Conservation (phyloP, 2,329 filamentous ascomycete genomes). For the Neofusicoccum kwambonambiense region DNA sequence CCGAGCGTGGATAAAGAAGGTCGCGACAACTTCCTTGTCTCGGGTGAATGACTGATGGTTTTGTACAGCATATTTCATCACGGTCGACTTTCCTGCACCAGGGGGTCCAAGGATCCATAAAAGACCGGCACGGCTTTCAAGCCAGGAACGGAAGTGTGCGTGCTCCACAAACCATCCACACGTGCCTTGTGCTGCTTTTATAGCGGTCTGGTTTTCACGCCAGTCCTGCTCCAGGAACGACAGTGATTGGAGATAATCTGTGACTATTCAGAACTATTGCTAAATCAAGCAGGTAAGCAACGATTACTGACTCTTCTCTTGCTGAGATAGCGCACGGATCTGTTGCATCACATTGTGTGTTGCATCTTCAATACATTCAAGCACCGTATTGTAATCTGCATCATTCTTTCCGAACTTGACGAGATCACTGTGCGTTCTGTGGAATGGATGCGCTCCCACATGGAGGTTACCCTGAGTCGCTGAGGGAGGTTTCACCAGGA, state of each 20-base stretch:
- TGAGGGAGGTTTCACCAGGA: background rate
- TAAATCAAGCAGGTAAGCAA: too few species aligned
- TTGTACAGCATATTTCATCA: background rate
- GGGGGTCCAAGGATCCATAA: background rate
- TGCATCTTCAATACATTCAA: background rate
- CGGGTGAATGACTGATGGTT: fast-evolving
- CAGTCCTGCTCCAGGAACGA: background rate
- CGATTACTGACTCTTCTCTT: background rate
- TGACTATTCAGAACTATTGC: too few species aligned
- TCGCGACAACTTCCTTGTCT: background rate
- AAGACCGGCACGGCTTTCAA: background rate
- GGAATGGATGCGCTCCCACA: too few species aligned
- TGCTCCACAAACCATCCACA: background rate
- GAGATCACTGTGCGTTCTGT: background rate
- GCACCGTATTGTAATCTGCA: background rate
- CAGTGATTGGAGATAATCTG: background rate
- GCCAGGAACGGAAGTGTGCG: background rate
- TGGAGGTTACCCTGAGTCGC: background rate
- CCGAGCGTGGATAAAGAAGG: background rate
- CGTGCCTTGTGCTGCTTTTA: background rate
- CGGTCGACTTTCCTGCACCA: background rate
- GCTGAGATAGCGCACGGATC: background rate
- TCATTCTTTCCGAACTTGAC: background rate
- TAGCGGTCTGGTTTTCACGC: background rate
- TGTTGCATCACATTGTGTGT: background rate